Base-by-base conservation (phyloP, 352 stramenopile genomes). In the Pythium myriotylum region DNA sequence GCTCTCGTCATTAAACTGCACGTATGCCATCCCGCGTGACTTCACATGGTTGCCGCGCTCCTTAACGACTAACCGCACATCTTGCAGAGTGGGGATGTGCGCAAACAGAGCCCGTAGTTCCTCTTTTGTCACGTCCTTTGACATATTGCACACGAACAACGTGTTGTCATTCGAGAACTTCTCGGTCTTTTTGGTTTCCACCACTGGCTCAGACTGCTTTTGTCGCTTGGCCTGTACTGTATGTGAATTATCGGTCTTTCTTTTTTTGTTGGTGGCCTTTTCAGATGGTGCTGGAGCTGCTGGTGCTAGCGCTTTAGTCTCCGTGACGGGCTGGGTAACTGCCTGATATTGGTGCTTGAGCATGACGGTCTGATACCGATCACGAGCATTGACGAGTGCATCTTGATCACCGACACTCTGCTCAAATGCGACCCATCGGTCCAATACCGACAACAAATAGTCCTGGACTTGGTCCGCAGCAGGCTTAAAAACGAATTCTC, bases 11-110 rank as follows among this genome's bases (percentile, higher is more conserved):
- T 58, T 42, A 50, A 89, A 89, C 52, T 90, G 75, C 4, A 90
- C 77, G 53, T 92, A 92, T 29, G 83, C 83, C 77, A 92, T 90
- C 13, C 83, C 83, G 45, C 83, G 74, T 14, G 83, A 89, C 59
- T 88, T 88, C 10, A 79, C 56, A 23, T 80, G 79, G 40, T 72
- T 74, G 33, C 72, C 77, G 13, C 83, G 79, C 47, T 68, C 70
- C 48, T 92, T 92, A 14, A 84, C 76, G 2, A 92, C 75, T 6
- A 92, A 67, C 9, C 82, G 76, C 26, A 89, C 78, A 9, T 89
- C 77, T 27, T 77, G 76, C 22, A 92, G 63, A 0, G 62, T 70
- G 10, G 74, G 32, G 49, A 89, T 82, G 20, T 76, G 67, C 0
- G 33, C 46, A 54, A 90, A 89, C 16, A 92, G 27, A n/a, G 60